Base-by-base conservation (phyloP, 306 rosid genomes). In the Sphenostylis stenocarpa region DNA sequence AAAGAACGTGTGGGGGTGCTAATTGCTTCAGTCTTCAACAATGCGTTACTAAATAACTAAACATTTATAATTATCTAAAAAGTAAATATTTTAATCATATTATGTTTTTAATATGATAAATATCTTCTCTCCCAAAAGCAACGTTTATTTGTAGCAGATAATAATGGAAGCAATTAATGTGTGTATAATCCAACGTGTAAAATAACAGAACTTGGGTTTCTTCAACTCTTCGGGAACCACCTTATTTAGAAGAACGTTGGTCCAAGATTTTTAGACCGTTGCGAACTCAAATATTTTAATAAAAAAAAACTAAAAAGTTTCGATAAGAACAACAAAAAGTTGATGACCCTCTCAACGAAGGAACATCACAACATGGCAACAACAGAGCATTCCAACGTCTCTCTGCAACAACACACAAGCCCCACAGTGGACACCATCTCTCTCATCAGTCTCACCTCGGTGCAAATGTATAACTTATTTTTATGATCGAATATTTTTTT, bases 241-340 rank as follows among this genome's bases (percentile, higher is more conserved):
- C 33, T 1, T n/a, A 29, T 80, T 83, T 61, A 61, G 74, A 84
- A 90, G 72, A 84, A 90, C 95, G 95, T 86, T 87, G 74, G 52
- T 65, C 28, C 5, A 1, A 2, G 67, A 73, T 62, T 36, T 57
- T 81, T 72, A 76, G 92, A 90, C 90, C 96, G 96, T 90, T 90
- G 83, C 71, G 66, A 85, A 80, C 51, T 80, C 67, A 76, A 70
- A 66, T 47, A 65, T 71, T 79, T 56, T 72, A 73, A 3, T 76
- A 10, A 4, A 20, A 63, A 63, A 85, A 53, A 31, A 47, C 47
- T 19, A 33, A 65, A 70, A 72, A 34, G 67, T 39, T 36, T 11
- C 41, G 19, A 62, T 7, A 73, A 60, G 0, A 21, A 72, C n/a
- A 39, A 80, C 41, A 75, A 68, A 52, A 12, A 41, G 47, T 4